These are phyloP conservation scores for Schizochytrium sp. DNA, from an alignment of 108 stramenopile genomes.

Conservation along the genomic window DNA sequence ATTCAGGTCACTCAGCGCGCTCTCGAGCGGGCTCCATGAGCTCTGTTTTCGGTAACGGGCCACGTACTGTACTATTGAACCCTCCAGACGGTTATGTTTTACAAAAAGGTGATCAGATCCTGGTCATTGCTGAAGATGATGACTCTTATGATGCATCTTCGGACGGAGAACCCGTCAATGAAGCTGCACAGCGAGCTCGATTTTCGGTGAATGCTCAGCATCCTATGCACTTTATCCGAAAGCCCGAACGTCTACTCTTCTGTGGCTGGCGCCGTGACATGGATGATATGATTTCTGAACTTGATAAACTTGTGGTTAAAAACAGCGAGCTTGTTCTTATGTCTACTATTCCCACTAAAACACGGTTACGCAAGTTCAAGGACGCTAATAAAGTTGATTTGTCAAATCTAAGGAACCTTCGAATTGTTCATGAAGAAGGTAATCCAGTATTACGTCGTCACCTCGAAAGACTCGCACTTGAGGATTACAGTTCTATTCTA, in stretches of 20 bases:
- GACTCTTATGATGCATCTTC: conserved; percentile 67
- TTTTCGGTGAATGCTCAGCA: conserved; percentile 34
- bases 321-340: conserved; percentile 72
- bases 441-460: conserved; percentile 70
- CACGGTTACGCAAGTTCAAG: conserved; percentile 67
- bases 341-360: conserved; percentile 62
- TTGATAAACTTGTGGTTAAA: conserved; percentile 71
- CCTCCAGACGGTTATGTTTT: conserved; percentile 67
- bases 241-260: conserved; percentile 71
- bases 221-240: conserved; percentile 25
- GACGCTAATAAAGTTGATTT: conserved; percentile 69
- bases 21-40: conserved; percentile 10
- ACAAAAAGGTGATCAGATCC: conserved; percentile 68
- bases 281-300: conserved; percentile 74
- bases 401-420: conserved; percentile 65
- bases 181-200: not conserved
- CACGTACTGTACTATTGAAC: conserved; percentile 65
- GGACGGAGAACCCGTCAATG: not conserved
- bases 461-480: conserved; percentile 67
- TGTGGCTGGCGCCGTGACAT: conserved; percentile 76
- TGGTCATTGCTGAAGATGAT: conserved; percentile 75
- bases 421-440: conserved; percentile 67
- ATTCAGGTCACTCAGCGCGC: not conserved
- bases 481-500: conserved; percentile 71
- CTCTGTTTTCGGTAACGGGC: conserved; percentile 38